Conservation (phyloP, 148 eudicot genomes). For the Rhododendron williamsianum region DNA sequence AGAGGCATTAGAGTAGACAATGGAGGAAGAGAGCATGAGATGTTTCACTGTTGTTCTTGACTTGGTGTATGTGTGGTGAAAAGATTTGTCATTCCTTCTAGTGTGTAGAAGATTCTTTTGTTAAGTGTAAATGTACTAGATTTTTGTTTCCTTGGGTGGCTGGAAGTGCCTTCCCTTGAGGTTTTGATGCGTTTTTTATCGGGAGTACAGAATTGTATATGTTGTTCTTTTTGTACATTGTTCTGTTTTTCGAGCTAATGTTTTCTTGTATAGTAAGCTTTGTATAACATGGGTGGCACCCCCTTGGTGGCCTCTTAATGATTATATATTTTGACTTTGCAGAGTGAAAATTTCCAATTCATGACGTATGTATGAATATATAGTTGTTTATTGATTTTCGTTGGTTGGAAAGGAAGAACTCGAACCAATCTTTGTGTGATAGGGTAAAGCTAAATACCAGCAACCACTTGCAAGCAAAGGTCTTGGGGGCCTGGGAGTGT, state of each 20-base stretch:
- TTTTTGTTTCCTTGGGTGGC: slow-evolving; percentile 4
- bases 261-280: background rate
- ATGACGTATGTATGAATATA: background rate
- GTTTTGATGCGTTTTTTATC: background rate
- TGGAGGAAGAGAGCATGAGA: background rate
- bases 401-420: background rate
- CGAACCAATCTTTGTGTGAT: background rate
- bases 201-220: background rate
- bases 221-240: background rate
- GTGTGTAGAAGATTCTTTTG: slow-evolving; percentile 1
- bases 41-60: slow-evolving; percentile 1
- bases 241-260: background rate
- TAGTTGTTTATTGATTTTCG: background rate
- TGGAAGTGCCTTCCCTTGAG: background rate
- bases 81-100: background rate
- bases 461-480: background rate
- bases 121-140: background rate
- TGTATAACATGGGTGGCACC: slow-evolving; percentile 2
- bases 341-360: background rate
- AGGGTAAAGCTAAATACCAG: background rate
- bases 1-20: slow-evolving; percentile 3
- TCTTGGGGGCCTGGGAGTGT: background rate
- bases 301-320: background rate
- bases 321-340: background rate
- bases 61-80: background rate